A percentile compares a stretch with the other conserved stretches of the same genome.
Conservation (phyloP, 2,329 filamentous ascomycete genomes). For the Talaromyces amestolkiae region DNA sequence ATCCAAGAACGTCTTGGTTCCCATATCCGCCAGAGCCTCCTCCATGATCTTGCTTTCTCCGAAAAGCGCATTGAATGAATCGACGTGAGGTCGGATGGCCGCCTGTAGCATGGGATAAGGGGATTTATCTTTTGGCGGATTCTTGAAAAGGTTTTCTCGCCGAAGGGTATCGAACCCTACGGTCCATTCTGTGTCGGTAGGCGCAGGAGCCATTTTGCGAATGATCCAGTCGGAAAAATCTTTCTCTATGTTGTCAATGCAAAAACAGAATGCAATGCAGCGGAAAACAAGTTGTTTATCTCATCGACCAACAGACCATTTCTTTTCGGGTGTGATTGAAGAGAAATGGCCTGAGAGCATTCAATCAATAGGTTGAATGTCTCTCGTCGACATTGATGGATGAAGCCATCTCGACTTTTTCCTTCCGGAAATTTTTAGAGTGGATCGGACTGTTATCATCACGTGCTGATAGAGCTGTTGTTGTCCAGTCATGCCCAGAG, state of each 20-base stretch:
- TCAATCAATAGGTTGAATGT: slow-evolving; percentile 19
- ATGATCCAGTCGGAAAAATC: slow-evolving; percentile 6
- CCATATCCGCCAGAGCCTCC: slow-evolving; percentile 81
- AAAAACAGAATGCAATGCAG: not conserved
- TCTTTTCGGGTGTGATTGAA: not conserved
- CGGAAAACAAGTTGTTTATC: not conserved
- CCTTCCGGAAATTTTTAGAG: slow-evolving; percentile 43
- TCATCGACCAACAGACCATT: not conserved
- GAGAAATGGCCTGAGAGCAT: slow-evolving; percentile 19
- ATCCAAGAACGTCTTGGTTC: slow-evolving; percentile 82
- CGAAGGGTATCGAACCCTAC: slow-evolving; percentile 81
- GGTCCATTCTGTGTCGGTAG: slow-evolving; percentile 72
- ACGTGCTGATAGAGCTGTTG: slow-evolving; percentile 38
- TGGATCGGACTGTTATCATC: slow-evolving; percentile 35
- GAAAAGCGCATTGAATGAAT: slow-evolving; percentile 93
- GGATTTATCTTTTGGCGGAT: slow-evolving; percentile 81
- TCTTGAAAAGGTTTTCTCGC: slow-evolving; percentile 82
- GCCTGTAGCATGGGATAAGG: slow-evolving; percentile 83
- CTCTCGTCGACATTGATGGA: slow-evolving; percentile 1
- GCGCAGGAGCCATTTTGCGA: slow-evolving; percentile 52
- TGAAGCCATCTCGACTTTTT: slow-evolving; percentile 4
- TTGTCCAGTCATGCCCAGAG: not conserved
- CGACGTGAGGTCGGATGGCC: slow-evolving; percentile 87
- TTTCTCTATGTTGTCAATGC: not conserved
- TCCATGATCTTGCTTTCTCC: slow-evolving; percentile 69